Conservation (phyloP, 495 filamentous ascomycete genomes). For the Daldinia vernicosa region DNA sequence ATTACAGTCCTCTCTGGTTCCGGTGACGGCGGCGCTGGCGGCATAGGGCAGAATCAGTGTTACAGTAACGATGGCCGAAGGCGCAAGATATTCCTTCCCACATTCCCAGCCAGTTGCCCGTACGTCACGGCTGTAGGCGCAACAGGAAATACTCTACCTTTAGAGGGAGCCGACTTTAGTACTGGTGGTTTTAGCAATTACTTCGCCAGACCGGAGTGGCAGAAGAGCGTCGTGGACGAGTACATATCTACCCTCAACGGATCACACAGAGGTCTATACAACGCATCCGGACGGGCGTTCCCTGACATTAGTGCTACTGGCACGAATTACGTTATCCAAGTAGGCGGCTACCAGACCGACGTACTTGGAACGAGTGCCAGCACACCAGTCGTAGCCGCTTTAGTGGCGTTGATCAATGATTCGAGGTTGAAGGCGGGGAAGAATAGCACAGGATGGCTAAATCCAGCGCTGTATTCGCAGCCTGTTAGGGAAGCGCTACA, state of each 20-base stretch:
- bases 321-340: conserved; percentile 49
- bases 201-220: conserved; percentile 72
- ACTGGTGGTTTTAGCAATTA: conserved; percentile 77
- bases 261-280: conserved; percentile 59
- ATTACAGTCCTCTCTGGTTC: conserved; percentile 74
- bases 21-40: conserved; percentile 75
- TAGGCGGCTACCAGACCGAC: conserved; percentile 42
- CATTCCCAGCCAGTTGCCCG: conserved; percentile 81
- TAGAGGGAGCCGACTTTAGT: conserved; percentile 66
- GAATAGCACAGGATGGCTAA: conserved; percentile 53
- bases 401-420: conserved; percentile 54
- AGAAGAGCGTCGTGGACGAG: conserved; percentile 61
- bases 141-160: conserved; percentile 66
- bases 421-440: conserved; percentile 51
- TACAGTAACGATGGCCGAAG: conserved; percentile 71
- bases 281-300: conserved; percentile 70
- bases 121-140: conserved; percentile 83
- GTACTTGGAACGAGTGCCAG: conserved; percentile 55
- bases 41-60: conserved; percentile 61
- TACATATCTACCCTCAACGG: conserved; percentile 64
- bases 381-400: conserved; percentile 53
- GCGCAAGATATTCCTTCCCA: conserved; percentile 68
- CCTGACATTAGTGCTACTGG: conserved; percentile 70
- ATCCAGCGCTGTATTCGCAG: conserved; percentile 47
- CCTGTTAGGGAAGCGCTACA: conserved; percentile 41